Percentiles rank a stretch among this genome's conserved stretches.
phyloP scores from a whole-genome alignment of 2,329 filamentous ascomycete genomes.

The Cladosporium sp. region DNA sequence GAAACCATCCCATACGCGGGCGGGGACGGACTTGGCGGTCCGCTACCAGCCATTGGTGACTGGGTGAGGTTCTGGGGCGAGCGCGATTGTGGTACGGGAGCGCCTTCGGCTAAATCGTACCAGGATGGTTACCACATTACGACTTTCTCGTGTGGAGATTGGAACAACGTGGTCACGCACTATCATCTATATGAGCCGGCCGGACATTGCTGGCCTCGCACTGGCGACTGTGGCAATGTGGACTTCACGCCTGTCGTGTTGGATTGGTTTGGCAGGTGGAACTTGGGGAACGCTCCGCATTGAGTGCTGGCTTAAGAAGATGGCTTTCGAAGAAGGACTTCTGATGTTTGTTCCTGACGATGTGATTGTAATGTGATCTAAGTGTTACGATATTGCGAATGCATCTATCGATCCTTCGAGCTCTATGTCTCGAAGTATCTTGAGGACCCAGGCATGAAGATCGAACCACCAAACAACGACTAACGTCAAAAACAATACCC shows the following conservation, averaged over 20 bases:
- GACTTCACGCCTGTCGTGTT: conserved; percentile 26
- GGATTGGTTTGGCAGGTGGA: conserved; percentile 26
- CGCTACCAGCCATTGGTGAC: conserved; percentile 21
- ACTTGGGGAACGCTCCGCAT: conserved; percentile 18
- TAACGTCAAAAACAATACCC: no score
- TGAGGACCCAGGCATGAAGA: no score
- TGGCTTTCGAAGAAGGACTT: no score
- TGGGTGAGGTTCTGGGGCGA: conserved; percentile 38
- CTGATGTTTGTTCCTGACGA: no score
- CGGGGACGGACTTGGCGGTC: conserved; percentile 19
- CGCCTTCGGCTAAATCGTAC: conserved; percentile 23
- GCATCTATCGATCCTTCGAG: no score
- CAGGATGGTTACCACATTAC: conserved; percentile 28
- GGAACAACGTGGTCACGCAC: conserved; percentile 34
- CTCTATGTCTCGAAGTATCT: no score
- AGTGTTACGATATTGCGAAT: no score
- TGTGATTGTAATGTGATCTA: no score
- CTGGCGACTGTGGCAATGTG: conserved; percentile 23
- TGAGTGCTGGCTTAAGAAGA: no score
- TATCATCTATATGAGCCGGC: conserved; percentile 36
- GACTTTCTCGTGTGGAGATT: conserved; percentile 27
- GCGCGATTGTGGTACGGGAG: conserved; percentile 29
- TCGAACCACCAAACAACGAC: no score
- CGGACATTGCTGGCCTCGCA: conserved; percentile 38
- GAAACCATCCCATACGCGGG: conserved; percentile 37